Base-by-base conservation (phyloP, 1,139 yeast species). In the Schwanniomyces etchellsii region DNA sequence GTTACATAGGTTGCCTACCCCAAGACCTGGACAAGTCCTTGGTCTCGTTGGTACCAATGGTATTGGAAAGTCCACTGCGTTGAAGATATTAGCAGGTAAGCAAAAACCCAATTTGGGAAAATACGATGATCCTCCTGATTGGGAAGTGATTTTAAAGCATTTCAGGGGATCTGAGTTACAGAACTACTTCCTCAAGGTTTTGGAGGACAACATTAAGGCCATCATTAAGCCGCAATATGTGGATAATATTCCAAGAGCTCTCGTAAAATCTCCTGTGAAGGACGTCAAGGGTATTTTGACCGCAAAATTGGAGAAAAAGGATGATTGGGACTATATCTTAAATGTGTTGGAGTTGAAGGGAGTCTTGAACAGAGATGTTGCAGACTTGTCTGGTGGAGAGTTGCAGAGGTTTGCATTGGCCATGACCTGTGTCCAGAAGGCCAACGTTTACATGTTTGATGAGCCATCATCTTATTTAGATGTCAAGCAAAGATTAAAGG, bases 41-140 rank as follows among this genome's bases (percentile, higher is more conserved):
- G 98, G 98, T 43, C 74, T 91, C 47, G 98, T 91, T 30, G 98
- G 98, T 53, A 85, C 97, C 36, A 91, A 91, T 70, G 98, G 98
- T 86, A 91, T 91, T 52, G 98, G 98, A 50, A 91, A 91, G 57
- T 83, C 95, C 9, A 91, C 98, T n/a, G 98, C 98, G 7, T 72
- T 91, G 54, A 91, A 91, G 66, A 89, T 91, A 55, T 74, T 91
- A 47, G 95, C 97, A n/a, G 98, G 97, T 54, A 91, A 89, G 61
- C 94, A 89, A 60, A 91, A 89, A 63, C 98, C 98, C 43, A 91
- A 91, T 57, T 69, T 91, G 58, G 98, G 98, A 35, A 74, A 80
- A 50, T 91, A 70, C 55, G 97, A 89, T 44, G 82, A 84, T 53
- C 97, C 98, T 27, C 98, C 98, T 16, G 93, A 84, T 59, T 91